Base-by-base conservation (phyloP, 495 filamentous ascomycete genomes). In the Cercophora samala region DNA sequence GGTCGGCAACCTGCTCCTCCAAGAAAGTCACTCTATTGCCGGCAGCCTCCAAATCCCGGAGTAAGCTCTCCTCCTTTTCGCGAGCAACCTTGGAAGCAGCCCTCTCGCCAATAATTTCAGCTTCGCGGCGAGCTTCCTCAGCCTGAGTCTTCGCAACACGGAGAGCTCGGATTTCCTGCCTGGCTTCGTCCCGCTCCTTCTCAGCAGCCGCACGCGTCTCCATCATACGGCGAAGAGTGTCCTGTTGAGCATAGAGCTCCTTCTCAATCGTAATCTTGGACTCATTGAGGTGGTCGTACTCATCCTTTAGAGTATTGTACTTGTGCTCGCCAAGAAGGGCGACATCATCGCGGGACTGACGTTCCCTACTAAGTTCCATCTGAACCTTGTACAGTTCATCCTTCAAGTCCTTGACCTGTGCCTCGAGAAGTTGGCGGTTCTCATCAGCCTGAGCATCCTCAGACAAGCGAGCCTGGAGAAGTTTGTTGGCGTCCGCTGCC, bases 241-340 rank as follows among this genome's bases (percentile, higher is more conserved):
- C 95, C 76, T 97, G 93, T 71, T 98, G 95, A n/a, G 90, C 88
- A 75, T 97, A 98, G 78, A 99, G 92, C 76, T 98, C 96, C 77
- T 97, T 97, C 75, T 99, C 95, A 64, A 99, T 97, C 52, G 85
- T 95, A 70, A 97, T 97, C 77, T 99, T 99, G 5, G 93, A 90
- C 51, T 97, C 92, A 69, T 96, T 97, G 17, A 99, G 83, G n/a
- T 85, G 84, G 32, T 93, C 86, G 71, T 90, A 96, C 65, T 98
- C 93, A 22, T 93, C 87, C 71, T 91, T 89, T 64, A 99, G 78
- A 55, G 88, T 87, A 19, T 89, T 81, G 66, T 89, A 89, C 72
- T 95, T 96, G 80, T 97, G 93, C 67, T 97, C 92, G 2, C 91
- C 86, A 66, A 97, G 90, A 78, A 97, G 88, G 66, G 91, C 91